Base-by-base conservation (phyloP, 1,284 basidiomycete genomes). In the Sporisorium scitamineum region DNA sequence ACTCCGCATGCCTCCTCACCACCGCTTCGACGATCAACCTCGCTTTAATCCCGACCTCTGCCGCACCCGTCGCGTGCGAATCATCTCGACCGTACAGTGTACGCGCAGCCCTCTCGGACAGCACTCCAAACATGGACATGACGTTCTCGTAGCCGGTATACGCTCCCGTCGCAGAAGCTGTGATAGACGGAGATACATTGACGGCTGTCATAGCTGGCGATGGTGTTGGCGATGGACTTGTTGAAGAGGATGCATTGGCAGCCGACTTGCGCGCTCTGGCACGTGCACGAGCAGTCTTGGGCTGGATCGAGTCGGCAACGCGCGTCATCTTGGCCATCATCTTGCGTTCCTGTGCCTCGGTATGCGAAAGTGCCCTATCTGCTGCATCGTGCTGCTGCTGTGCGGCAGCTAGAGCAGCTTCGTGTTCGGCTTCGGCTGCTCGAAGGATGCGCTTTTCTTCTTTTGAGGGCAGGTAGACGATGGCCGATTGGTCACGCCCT, bases 241-340 rank as follows among this genome's bases (percentile, higher is more conserved):
- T 7, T 20, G 57, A 54, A 8, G 31, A 20, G 4, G 31, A 16
- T 13, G 45, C 48, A 26, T 24, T 29, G 1, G 10, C 22, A 3
- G 27, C 57, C 5, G 39, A n/a, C 42, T 68, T 68, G 14, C 54
- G 48, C 1, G 73, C 68, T 13, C 68, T 39, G 0, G 73, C 73
- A 10, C 59, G 45, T 10, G 73, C 73, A 20, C 73, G 63, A 27
- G 68, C 64, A 20, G 73, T 76, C 41, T 68, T 76, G 11, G 73
- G 73, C 58, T 76, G 73, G 0, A 68, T 22, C 3, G 64, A 54
- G 24, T 76, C 73, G 11, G 73, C 73, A 5, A 76, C 68, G 10
- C 64, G 64, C 22, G 64, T 68, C 73, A 76, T 76, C 54, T 76
- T 76, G 44, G 68, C 67, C 72, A 68, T 71, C 58, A 68, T 62